Percentiles rank a stretch among this genome's conserved stretches.
phyloP scores from a whole-genome alignment of 257 asterid species.

The Scutellaria baicalensis region DNA sequence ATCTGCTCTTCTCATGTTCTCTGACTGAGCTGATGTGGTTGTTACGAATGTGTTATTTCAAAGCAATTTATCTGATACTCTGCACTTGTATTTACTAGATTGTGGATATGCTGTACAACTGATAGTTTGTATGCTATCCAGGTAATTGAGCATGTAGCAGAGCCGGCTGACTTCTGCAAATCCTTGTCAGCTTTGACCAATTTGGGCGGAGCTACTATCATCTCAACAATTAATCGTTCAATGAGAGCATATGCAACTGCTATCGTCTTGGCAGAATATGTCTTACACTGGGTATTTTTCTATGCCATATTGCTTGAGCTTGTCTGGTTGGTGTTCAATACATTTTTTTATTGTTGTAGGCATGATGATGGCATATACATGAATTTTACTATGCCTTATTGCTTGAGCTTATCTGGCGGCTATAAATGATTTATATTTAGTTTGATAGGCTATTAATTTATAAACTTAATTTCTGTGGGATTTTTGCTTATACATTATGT shows the following conservation, averaged over 20 bases:
- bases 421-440: too few relatives aligned
- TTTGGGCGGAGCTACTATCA: slow-evolving; percentile 65
- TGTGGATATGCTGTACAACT: slow-evolving; percentile 6
- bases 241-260: slow-evolving; percentile 94
- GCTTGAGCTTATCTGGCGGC: too few relatives aligned
- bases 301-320: background rate
- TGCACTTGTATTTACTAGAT: background rate
- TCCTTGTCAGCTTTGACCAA: slow-evolving; percentile 74
- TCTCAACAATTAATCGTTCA: slow-evolving; percentile 89
- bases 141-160: slow-evolving; percentile 97
- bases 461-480: background rate
- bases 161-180: slow-evolving; percentile 85
- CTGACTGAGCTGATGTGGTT: background rate
- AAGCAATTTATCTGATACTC: background rate
- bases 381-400: too few relatives aligned
- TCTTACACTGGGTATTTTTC: slow-evolving; percentile 69
- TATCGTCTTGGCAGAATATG: slow-evolving; percentile 66
- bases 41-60: background rate
- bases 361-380: too few relatives aligned
- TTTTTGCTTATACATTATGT: background rate
- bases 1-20: background rate
- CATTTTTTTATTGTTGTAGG: too few relatives aligned
- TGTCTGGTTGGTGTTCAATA: background rate
- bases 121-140: slow-evolving; percentile 14
- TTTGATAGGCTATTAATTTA: too few relatives aligned